Evolutionary conservation across 1,284 basidiomycete species (phyloP).

Genomic region (Blastosporella zonata): DNA sequence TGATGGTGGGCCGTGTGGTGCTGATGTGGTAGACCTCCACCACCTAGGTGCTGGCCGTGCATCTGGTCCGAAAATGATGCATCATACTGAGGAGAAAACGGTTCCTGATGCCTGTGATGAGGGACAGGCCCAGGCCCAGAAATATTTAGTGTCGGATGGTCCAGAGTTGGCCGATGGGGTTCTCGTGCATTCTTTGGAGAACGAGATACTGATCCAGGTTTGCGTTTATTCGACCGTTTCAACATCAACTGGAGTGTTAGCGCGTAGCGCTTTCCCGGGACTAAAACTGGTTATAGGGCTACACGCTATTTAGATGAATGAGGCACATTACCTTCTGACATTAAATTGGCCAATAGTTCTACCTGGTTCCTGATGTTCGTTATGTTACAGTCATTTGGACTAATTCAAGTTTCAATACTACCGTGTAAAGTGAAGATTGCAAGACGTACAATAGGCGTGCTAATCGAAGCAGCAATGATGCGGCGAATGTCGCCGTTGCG

Average conservation of each 20-base stretch:
- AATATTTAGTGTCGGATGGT: conserved; percentile 26
- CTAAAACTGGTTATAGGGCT: conserved; percentile 36
- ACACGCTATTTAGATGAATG: not conserved
- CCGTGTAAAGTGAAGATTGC: not conserved
- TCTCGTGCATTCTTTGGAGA: conserved; percentile 58
- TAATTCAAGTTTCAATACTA: conserved; percentile 27
- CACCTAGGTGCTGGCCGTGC: conserved; percentile 21
- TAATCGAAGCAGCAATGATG: conserved; percentile 83
- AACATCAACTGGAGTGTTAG: conserved; percentile 85
- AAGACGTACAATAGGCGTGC: conserved; percentile 77
- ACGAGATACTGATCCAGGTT: conserved; percentile 49
- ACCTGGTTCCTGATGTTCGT: conserved; percentile 74
- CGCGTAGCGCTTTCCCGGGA: conserved; percentile 88
- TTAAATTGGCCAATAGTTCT: conserved; percentile 70
- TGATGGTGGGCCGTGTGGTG: conserved; percentile 23
- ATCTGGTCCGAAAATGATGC: conserved; percentile 30
- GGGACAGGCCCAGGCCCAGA: conserved; percentile 21
- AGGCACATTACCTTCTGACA: conserved; percentile 62
- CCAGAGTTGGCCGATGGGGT: conserved; percentile 36
- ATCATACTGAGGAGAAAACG: conserved; percentile 47
- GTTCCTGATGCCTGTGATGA: conserved; percentile 33
- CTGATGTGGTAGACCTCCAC: conserved; percentile 23
- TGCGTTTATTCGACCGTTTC: conserved; percentile 73
- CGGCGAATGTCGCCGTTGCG: conserved; percentile 89
- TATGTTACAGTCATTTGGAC: conserved; percentile 82